phyloP scores from a whole-genome alignment of 106 monocot genomes.

The Phalaenopsis equestris region DNA sequence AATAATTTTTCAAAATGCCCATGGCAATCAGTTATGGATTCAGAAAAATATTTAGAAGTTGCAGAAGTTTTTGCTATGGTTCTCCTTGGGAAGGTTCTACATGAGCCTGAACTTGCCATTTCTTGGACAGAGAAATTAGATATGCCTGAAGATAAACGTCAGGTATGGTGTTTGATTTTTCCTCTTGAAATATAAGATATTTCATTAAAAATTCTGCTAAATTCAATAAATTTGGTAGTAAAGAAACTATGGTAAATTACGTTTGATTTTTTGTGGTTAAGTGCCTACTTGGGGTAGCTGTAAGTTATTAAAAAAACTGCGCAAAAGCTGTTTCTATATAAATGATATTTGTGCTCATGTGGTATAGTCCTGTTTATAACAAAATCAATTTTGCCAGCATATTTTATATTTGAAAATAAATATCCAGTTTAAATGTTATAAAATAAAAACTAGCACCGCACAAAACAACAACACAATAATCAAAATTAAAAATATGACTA shows the following conservation, averaged over 20 bases:
- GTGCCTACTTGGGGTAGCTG: no score
- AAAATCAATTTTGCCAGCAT: no score
- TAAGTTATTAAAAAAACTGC: no score
- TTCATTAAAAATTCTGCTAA: not conserved
- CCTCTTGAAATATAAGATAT: not conserved
- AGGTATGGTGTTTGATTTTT: slow-evolving; percentile 32
- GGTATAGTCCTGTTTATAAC: no score
- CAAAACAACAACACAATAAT: no score
- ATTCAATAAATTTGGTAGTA: not conserved
- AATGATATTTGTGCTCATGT: no score
- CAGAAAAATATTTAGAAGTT: slow-evolving; percentile 54
- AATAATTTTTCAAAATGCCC: slow-evolving; percentile 1
- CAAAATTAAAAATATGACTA: no score
- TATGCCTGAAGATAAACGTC: slow-evolving; percentile 58
- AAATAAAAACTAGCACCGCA: no score
- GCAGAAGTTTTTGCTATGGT: slow-evolving; percentile 56
- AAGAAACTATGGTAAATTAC: not conserved
- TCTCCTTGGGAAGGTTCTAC: slow-evolving; percentile 39
- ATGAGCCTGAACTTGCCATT: slow-evolving; percentile 47
- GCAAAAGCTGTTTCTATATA: no score
- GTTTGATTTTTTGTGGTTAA: no score
- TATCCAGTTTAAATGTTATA: no score
- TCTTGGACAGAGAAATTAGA: slow-evolving; percentile 60
- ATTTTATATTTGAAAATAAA: no score
- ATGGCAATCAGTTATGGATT: slow-evolving; percentile 12